A percentile compares a stretch with the other conserved stretches of the same genome.
phyloP scores from a whole-genome alignment of 306 rosid genomes.

The Betula pendula region DNA sequence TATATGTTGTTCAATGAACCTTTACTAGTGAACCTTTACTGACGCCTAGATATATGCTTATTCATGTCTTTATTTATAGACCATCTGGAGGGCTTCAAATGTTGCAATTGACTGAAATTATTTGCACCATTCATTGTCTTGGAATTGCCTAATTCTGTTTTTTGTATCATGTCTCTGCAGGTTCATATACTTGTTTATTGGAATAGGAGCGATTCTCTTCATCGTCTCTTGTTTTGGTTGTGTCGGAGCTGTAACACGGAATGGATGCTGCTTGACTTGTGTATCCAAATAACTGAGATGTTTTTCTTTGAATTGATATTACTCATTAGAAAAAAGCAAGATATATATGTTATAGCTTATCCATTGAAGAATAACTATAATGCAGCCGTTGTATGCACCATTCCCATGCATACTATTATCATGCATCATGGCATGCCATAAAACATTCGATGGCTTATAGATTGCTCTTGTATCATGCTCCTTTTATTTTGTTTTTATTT shows the following conservation, averaged over 20 bases:
- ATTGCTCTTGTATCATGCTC: background rate
- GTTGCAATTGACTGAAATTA: conserved; percentile 23
- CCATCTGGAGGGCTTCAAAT: background rate
- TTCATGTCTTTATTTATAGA: background rate
- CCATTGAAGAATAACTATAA: background rate
- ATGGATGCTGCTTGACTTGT: conserved; percentile 84
- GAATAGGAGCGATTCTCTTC: conserved; percentile 67
- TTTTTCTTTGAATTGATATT: background rate
- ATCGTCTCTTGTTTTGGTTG: conserved; percentile 87
- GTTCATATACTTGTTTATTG: conserved; percentile 90
- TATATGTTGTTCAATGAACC: background rate
- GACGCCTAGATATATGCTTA: background rate
- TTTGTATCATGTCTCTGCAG: conserved; percentile 47
- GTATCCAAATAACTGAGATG: conserved; percentile 59
- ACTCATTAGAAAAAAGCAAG: background rate
- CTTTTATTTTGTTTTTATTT: background rate
- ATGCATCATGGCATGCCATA: background rate
- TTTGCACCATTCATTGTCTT: conserved; percentile 7
- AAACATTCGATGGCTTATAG: conserved; percentile 18
- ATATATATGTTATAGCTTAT: background rate
- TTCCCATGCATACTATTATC: background rate
- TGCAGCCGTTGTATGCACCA: background rate
- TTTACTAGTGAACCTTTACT: background rate
- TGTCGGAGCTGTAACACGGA: conserved; percentile 67
- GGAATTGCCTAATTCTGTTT: conserved; percentile 14